A percentile compares a stretch with the other conserved stretches of the same genome.
Conservation (phyloP, 768 basidiomycete genomes). For the Trichaptum fuscoviolaceum region DNA sequence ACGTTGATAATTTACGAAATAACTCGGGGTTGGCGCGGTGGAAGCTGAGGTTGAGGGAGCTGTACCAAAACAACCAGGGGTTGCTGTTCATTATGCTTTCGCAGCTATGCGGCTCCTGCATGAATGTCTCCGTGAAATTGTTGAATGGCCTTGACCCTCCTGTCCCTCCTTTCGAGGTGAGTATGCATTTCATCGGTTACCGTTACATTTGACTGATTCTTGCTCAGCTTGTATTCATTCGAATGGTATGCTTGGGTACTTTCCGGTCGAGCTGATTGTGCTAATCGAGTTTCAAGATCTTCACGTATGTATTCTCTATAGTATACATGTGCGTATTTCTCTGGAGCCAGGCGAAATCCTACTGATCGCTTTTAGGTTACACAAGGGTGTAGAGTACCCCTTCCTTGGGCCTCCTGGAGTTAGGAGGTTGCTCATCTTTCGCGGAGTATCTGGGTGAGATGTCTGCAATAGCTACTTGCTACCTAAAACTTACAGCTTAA, state of each 20-base stretch:
- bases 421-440: conserved; percentile 45
- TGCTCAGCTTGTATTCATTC: conserved; percentile 44
- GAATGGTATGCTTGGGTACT: conserved; percentile 41
- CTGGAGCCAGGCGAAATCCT: not conserved
- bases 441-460: conserved; percentile 62
- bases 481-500: not conserved
- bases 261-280: not conserved
- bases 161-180: conserved; percentile 51
- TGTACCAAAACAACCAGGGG: conserved; percentile 42
- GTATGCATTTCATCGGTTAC: conserved; percentile 12
- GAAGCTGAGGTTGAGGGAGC: not conserved
- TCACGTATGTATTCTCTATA: conserved; percentile 49
- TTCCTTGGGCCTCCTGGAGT: conserved; percentile 67
- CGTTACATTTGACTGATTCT: conserved; percentile 3
- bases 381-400: conserved; percentile 47
- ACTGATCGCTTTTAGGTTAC: conserved; percentile 23
- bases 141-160: conserved; percentile 54
- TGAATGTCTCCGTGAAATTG: conserved; percentile 60
- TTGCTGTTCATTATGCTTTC: conserved; percentile 52
- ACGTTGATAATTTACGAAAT: not conserved
- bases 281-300: conserved; percentile 27
- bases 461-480: not conserved
- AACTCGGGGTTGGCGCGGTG: not conserved
- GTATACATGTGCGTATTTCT: conserved; percentile 39
- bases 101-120: conserved; percentile 55